These are phyloP conservation scores for Papiliotrema flavescens DNA, from an alignment of 1,284 basidiomycete genomes.

Conservation along the genomic window DNA sequence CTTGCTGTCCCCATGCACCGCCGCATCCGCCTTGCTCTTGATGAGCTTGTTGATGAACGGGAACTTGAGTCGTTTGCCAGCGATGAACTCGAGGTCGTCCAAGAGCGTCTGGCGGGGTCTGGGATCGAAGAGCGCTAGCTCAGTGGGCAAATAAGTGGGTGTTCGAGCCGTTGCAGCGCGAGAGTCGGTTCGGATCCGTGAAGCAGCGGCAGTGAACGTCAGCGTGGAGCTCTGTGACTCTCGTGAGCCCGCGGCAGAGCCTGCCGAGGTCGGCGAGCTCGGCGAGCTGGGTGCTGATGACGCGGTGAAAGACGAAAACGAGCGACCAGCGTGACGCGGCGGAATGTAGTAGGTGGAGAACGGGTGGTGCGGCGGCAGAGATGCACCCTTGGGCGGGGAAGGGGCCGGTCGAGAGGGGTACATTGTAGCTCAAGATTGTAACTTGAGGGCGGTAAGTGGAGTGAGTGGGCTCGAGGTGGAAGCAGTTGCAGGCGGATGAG, in stretches of 20 bases:
- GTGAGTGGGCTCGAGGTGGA: too few species aligned
- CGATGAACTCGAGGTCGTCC: slow-evolving; percentile 26
- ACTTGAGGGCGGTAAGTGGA: too few species aligned
- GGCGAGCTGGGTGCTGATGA: too few species aligned
- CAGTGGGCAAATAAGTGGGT: slow-evolving; percentile 11
- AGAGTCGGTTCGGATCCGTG: too few species aligned
- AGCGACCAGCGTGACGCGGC: too few species aligned
- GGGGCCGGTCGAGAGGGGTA: background rate
- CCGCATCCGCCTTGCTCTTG: slow-evolving; percentile 9
- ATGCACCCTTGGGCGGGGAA: background rate
- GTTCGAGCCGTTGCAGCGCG: background rate
- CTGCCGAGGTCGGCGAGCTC: too few species aligned
- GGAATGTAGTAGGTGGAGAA: background rate
- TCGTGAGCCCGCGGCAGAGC: too few species aligned
- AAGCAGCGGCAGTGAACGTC: too few species aligned
- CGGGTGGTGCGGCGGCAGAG: background rate
- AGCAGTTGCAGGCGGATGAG: too few species aligned
- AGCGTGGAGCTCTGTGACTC: too few species aligned
- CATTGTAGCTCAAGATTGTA: background rate
- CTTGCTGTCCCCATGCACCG: too few species aligned
- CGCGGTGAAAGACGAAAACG: too few species aligned
- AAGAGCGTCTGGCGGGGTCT: slow-evolving; percentile 22
- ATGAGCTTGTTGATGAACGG: slow-evolving; percentile 16
- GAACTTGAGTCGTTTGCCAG: slow-evolving; percentile 30
- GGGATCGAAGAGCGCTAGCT: slow-evolving; percentile 25